phyloP scores from a whole-genome alignment of 805 yeast genomes.

The Pichia occidentalis region DNA sequence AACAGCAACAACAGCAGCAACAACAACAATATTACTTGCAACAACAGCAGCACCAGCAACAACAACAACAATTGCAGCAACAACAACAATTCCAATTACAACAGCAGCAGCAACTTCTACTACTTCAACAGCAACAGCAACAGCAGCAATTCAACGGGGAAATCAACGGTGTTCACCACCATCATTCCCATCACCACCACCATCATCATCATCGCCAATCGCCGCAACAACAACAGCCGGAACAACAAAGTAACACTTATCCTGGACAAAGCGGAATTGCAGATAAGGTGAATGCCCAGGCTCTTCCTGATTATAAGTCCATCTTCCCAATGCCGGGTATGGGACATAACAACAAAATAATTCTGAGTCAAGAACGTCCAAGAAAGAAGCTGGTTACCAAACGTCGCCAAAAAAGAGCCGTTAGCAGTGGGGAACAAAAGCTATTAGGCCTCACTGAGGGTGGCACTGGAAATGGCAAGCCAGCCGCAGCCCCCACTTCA shows the following conservation, averaged over 20 bases:
- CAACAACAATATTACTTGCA: constrained; percentile 1
- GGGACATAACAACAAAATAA: constrained; percentile 15
- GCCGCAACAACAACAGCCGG: too few species aligned
- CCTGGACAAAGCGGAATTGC: too few species aligned
- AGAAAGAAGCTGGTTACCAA: constrained; percentile 14
- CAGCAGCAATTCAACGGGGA: constrained; percentile 4
- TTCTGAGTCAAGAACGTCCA: constrained; percentile 11
- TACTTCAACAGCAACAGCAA: constrained; percentile 7
- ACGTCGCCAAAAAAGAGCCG: constrained; percentile 12
- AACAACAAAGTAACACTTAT: too few species aligned
- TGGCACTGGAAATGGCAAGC: too few species aligned
- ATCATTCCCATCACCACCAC: not conserved
- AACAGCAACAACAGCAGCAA: constrained; percentile 9
- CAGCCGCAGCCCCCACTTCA: too few species aligned
- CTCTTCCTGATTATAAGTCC: constrained; percentile 19
- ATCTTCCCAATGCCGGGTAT: constrained; percentile 25
- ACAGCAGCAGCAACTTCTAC: constrained; percentile 4
- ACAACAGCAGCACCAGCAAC: constrained; percentile 4
- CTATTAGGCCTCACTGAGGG: too few species aligned
- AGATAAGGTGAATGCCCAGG: too few species aligned
- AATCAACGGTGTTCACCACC: constrained; percentile 4
- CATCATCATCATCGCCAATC: constrained; percentile 3
- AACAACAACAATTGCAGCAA: constrained; percentile 6
- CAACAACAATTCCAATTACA: constrained; percentile 7
- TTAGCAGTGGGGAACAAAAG: not conserved